Percentiles rank a stretch among this genome's conserved stretches.
Conservation (phyloP, 305 asterid species). For the Rubia tinctorum region DNA sequence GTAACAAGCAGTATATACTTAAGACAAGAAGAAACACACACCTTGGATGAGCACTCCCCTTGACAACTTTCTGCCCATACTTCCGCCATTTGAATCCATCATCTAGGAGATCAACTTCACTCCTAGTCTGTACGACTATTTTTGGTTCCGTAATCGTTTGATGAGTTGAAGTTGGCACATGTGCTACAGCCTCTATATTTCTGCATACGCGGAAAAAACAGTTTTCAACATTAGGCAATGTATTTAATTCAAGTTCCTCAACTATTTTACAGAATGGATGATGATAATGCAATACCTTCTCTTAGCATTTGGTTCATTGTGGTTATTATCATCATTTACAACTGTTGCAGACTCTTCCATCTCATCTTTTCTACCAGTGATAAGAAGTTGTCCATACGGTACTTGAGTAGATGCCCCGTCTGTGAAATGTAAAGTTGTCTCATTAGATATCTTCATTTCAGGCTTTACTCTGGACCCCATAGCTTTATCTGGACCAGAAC, state of each 20-base stretch:
- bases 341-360: slow-evolving; percentile 34
- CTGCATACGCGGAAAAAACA: slow-evolving; percentile 32
- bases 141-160: slow-evolving; percentile 73
- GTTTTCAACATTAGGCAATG: not conserved
- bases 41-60: slow-evolving; percentile 96
- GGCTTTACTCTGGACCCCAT: slow-evolving; percentile 20
- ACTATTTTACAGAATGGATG: not conserved
- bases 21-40: slow-evolving; percentile 17
- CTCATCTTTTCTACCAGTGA: slow-evolving; percentile 31
- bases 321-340: slow-evolving; percentile 44
- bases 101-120: slow-evolving; percentile 89
- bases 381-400: slow-evolving; percentile 26
- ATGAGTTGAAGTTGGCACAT: slow-evolving; percentile 40
- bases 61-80: slow-evolving; percentile 93
- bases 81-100: slow-evolving; percentile 95
- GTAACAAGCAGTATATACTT: not conserved
- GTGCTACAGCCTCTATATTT: slow-evolving; percentile 35
- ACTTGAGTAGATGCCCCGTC: slow-evolving; percentile 25
- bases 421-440: slow-evolving; percentile 23
- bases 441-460: slow-evolving; percentile 25
- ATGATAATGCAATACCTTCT: slow-evolving; percentile 52
- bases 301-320: slow-evolving; percentile 60
- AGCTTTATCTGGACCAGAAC: slow-evolving; percentile 23
- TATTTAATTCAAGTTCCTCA: not conserved
- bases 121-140: slow-evolving; percentile 88